Percentiles rank a stretch among this genome's conserved stretches.
These are phyloP conservation scores for cucumber (Cucumis sativus) DNA, from an alignment of 306 rosid species.

Conservation along the genomic window Cucumber_9930_V3 NC_026660.2:22506501-22507000, in stretches of 20 bases:
- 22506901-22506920: background rate
- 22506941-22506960: background rate
- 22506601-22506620: slow-evolving; percentile 21
- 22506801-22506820: background rate
- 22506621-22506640: background rate
- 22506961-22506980: background rate
- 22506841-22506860: background rate
- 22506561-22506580: slow-evolving; percentile 55
- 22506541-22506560: slow-evolving; percentile 77
- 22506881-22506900: background rate
- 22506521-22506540: slow-evolving; percentile 56
- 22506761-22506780: background rate
- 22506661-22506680: background rate
- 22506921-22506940: background rate
- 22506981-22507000: background rate
- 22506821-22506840: background rate
- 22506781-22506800: background rate
- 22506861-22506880: background rate
- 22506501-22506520: slow-evolving; percentile 73
- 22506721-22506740: background rate
- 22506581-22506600: slow-evolving; percentile 90
- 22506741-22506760: background rate
- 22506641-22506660: background rate
- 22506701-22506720: background rate
- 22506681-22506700: background rate